A percentile compares a stretch with the other conserved stretches of the same genome.
phyloP scores from a whole-genome alignment of 1,284 basidiomycete genomes.

The Wallemia ichthyophaga region DNA sequence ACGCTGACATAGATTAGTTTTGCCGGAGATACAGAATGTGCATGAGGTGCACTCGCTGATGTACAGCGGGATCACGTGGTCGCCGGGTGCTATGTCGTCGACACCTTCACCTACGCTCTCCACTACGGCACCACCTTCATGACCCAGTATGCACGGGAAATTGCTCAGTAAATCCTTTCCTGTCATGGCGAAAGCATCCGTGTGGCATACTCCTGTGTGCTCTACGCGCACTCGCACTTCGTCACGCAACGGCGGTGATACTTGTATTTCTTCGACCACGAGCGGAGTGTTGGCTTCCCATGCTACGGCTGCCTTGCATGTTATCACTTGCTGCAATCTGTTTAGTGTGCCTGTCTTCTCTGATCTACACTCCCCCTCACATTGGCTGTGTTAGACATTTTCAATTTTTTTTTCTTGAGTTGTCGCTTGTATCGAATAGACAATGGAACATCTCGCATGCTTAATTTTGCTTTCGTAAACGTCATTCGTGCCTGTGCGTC shows the following conservation, averaged over 20 bases:
- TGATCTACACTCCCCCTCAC: too few species aligned
- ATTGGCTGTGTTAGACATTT: too few species aligned
- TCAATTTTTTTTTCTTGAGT: too few species aligned
- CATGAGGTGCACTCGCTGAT: conserved; percentile 11
- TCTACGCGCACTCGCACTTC: conserved; percentile 19
- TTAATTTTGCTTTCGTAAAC: too few species aligned
- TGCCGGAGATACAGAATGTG: conserved; percentile 19
- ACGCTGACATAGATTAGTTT: conserved; percentile 16
- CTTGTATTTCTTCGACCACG: conserved; percentile 16
- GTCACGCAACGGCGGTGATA: conserved; percentile 15
- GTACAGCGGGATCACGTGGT: conserved; percentile 13
- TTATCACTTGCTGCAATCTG: too few species aligned
- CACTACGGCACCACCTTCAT: conserved; percentile 19
- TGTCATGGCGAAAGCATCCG: conserved; percentile 15
- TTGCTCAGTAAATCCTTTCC: conserved; percentile 18
- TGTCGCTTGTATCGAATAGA: too few species aligned
- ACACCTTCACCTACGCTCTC: conserved; percentile 19
- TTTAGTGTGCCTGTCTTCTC: too few species aligned
- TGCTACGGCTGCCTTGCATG: conserved; percentile 13
- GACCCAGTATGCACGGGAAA: conserved; percentile 17
- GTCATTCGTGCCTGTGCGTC: too few species aligned
- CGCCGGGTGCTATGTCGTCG: conserved; percentile 15
- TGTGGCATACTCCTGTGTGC: conserved; percentile 19
- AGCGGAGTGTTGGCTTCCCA: conserved; percentile 16
- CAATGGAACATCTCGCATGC: too few species aligned